Conservation (phyloP, 164 flowering plant species). For the Nymphaea colorata region DNA sequence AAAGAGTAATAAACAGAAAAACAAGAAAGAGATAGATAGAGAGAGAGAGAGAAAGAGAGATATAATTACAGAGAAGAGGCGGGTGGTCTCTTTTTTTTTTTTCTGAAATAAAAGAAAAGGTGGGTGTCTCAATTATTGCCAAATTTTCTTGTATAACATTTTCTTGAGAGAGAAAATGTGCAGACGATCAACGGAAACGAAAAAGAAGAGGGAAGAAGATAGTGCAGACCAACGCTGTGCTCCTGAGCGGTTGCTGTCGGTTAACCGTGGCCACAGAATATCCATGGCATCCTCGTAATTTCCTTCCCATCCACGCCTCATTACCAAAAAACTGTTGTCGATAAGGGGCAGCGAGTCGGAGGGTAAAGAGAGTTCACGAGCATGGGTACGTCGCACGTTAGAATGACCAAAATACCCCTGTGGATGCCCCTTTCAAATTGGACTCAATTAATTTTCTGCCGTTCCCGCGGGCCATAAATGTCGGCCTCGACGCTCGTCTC, state of each 20-base stretch:
- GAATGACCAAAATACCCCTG: neutral
- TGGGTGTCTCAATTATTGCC: neutral
- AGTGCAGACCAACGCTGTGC: neutral
- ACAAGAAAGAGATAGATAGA: no score
- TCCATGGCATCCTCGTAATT: neutral
- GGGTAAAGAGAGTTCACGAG: neutral
- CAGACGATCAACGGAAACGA: neutral
- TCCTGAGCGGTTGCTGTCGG: neutral
- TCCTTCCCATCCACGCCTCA: neutral
- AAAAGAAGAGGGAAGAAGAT: neutral
- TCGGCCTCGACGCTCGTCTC: no score
- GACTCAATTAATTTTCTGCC: no score
- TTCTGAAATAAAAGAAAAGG: no score
- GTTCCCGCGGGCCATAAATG: no score
- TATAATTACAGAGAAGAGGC: neutral
- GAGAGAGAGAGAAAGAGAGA: neutral
- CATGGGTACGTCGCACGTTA: no score
- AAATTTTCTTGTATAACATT: no score
- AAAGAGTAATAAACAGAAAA: no score
- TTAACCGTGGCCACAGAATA: neutral
- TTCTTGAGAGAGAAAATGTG: neutral
- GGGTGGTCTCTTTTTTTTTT: neutral
- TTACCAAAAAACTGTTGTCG: neutral
- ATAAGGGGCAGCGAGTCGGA: neutral
- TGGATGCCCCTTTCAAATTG: neutral